phyloP scores from a whole-genome alignment of 306 rosid species.

The peach (Prunus persica) region DNA sequence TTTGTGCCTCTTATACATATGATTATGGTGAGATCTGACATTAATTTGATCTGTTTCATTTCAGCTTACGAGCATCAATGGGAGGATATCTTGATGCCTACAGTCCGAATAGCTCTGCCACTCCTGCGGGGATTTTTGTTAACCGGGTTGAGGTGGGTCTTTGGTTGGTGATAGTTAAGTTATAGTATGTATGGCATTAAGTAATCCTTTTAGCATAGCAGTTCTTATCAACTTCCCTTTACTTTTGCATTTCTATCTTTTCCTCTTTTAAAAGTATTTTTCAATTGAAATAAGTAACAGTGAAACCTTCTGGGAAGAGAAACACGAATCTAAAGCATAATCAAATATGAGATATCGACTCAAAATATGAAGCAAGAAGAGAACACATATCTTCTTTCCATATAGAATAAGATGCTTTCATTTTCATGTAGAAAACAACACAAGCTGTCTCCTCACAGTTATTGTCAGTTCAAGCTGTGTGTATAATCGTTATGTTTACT shows the following conservation, averaged over 20 bases:
- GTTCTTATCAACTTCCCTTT: not conserved
- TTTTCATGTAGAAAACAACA: not conserved
- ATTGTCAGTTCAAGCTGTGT: not conserved
- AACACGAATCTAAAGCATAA: not conserved
- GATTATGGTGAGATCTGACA: not conserved
- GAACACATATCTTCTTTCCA: not conserved
- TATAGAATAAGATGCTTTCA: not conserved
- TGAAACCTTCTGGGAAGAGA: not conserved
- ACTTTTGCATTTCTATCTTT: not conserved
- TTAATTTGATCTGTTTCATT: conserved; percentile 12
- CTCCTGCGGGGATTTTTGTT: conserved; percentile 85
- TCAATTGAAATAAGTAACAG: not conserved
- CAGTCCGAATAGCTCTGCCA: conserved; percentile 59
- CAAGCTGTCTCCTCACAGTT: not conserved
- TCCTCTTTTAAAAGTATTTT: not conserved
- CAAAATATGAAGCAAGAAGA: not conserved
- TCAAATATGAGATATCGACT: not conserved
- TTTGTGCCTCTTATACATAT: not conserved
- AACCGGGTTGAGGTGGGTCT: conserved; percentile 84
- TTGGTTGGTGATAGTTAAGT: conserved; percentile 25
- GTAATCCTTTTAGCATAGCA: not conserved
- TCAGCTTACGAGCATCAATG: conserved; percentile 90
- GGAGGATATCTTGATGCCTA: conserved; percentile 89
- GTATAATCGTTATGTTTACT: not conserved
- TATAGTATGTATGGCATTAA: not conserved